These are phyloP conservation scores for Cercospora berteroae DNA, from an alignment of 2,329 filamentous ascomycete species.

Conservation along the genomic window DNA sequence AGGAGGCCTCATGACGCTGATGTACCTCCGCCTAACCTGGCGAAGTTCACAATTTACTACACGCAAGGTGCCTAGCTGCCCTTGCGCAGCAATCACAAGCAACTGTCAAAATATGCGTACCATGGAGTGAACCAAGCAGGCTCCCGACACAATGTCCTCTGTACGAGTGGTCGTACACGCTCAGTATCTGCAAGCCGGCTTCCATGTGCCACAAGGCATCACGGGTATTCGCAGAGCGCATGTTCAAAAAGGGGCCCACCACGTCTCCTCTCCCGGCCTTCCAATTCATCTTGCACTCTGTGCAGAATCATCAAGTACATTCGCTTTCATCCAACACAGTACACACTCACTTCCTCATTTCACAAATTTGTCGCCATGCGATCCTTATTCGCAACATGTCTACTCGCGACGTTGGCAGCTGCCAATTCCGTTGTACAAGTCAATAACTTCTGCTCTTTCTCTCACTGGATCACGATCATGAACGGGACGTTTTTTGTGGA, in stretches of 20 bases:
- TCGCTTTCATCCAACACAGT: not conserved
- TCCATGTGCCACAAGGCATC: slow-evolving; percentile 20
- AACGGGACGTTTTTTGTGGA: slow-evolving; percentile 24
- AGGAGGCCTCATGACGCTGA: not conserved
- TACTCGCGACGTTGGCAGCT: slow-evolving; percentile 7
- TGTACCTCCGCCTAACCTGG: not conserved
- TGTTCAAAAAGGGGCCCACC: not conserved
- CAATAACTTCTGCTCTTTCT: slow-evolving; percentile 31
- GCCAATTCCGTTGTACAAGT: slow-evolving; percentile 22
- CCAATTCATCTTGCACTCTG: not conserved
- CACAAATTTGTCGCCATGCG: not conserved
- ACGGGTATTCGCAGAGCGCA: not conserved
- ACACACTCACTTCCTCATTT: not conserved
- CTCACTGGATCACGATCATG: slow-evolving; percentile 31
- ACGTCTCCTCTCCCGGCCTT: not conserved
- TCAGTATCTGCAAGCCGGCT: not conserved
- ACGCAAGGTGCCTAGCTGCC: not conserved
- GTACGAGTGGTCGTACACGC: not conserved
- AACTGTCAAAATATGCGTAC: not conserved
- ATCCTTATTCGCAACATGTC: not conserved
- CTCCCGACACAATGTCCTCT: not conserved
- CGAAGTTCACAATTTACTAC: not conserved
- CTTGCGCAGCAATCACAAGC: not conserved
- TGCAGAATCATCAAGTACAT: not conserved
- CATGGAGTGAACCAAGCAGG: not conserved